Conservation (phyloP, 2,329 filamentous ascomycete genomes). For the Paracorniculantispora psalliotae region DNA sequence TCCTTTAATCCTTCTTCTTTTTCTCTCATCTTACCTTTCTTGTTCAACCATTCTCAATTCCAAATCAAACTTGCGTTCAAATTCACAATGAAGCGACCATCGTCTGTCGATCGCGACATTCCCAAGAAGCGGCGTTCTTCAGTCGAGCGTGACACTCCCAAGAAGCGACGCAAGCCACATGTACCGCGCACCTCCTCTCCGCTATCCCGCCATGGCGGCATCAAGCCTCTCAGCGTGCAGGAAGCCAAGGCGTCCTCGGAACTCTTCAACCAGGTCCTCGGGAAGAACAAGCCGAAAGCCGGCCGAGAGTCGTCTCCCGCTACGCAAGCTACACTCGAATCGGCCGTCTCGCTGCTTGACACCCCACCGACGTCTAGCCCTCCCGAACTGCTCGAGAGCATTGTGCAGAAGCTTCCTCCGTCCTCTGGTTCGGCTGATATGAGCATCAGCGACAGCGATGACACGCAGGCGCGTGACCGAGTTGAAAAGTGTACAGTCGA, state of each 20-base stretch:
- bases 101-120: background rate
- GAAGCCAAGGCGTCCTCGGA: slow-evolving; percentile 1
- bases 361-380: background rate
- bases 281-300: background rate
- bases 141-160: background rate
- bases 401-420: background rate
- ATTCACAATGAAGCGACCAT: background rate
- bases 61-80: background rate
- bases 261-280: background rate
- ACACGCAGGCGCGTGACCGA: background rate
- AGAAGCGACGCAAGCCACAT: slow-evolving; percentile 3
- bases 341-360: background rate
- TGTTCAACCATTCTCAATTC: too few relatives aligned
- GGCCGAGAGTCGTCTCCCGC: background rate
- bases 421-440: background rate
- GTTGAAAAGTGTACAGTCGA: background rate
- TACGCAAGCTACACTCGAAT: background rate
- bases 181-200: background rate
- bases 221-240: background rate
- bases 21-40: too few relatives aligned
- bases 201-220: too few relatives aligned
- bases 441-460: background rate
- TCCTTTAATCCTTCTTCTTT: background rate
- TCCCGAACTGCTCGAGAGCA: background rate
- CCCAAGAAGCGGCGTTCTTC: slow-evolving; percentile 4